Evolutionary conservation across 1,139 yeast species (phyloP).

Genomic region (Candida frijolesensis): DNA sequence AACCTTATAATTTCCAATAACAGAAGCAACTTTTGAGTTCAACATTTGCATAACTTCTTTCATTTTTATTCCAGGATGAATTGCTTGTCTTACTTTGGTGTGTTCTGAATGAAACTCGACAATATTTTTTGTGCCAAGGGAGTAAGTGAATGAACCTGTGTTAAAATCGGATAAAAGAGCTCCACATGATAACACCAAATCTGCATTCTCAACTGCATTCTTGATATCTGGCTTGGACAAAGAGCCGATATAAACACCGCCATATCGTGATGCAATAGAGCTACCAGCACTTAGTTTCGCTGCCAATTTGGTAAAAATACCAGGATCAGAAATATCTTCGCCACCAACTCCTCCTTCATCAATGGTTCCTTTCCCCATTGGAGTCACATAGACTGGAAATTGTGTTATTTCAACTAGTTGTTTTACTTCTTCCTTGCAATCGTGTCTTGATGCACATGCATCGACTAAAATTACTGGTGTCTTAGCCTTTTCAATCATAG

Average conservation of each 20-base stretch:
- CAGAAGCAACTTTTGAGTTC: conserved; percentile 36
- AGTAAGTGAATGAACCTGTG: conserved; percentile 86
- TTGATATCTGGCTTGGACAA: conserved; percentile 76
- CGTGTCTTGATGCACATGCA: conserved; percentile 85
- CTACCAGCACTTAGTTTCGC: conserved; percentile 26
- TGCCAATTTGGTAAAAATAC: conserved; percentile 26
- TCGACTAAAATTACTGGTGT: conserved; percentile 80
- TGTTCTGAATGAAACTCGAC: conserved; percentile 90
- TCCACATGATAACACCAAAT: conserved; percentile 77
- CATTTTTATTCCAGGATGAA: conserved; percentile 80
- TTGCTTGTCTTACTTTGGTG: conserved; percentile 74
- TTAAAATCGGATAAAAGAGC: conserved; percentile 85
- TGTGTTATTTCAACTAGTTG: conserved; percentile 67
- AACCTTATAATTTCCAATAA: conserved; percentile 40
- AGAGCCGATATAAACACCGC: conserved; percentile 86
- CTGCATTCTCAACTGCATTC: conserved; percentile 75
- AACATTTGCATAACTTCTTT: conserved; percentile 61
- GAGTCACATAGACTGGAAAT: conserved; percentile 84
- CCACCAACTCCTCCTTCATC: conserved; percentile 57
- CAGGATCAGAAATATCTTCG: conserved; percentile 28
- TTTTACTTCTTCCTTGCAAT: conserved; percentile 62
- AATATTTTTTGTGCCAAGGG: conserved; percentile 75
- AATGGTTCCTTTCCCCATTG: conserved; percentile 86
- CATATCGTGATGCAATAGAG: conserved; percentile 62
- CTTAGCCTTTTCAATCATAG: conserved; percentile 55